A percentile compares a stretch with the other conserved stretches of the same genome.
These are phyloP conservation scores for Carex arenaria DNA, from an alignment of 202 grass and related monocot species.

Conservation along the genomic window DNA sequence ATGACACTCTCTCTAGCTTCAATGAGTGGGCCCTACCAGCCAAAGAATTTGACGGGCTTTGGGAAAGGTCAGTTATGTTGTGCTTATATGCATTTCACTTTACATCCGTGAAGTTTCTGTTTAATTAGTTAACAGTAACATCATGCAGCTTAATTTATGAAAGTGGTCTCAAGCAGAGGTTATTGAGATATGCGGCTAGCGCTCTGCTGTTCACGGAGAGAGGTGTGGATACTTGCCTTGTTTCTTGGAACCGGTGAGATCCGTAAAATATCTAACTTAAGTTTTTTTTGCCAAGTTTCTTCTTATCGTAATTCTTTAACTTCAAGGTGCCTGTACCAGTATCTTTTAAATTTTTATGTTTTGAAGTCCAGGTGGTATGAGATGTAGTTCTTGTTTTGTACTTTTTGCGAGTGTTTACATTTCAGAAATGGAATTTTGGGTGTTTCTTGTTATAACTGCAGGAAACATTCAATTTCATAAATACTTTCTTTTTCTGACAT, in stretches of 20 bases:
- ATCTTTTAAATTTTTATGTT: not conserved
- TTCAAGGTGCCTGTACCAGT: not conserved
- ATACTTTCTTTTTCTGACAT: not conserved
- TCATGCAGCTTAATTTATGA: constrained; percentile 93
- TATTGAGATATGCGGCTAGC: constrained; percentile 95
- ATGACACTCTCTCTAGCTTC: constrained; percentile 88
- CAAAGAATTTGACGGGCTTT: constrained; percentile 96
- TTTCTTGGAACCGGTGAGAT: constrained; percentile 92
- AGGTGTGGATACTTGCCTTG: constrained; percentile 80
- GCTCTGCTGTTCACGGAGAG: constrained; percentile 94
- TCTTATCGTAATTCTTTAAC: not conserved
- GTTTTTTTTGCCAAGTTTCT: not conserved
- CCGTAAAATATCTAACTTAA: constrained; percentile 14
- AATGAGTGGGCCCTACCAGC: constrained; percentile 89
- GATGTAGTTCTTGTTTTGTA: not conserved
- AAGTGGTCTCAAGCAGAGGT: constrained; percentile 86
- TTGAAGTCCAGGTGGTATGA: not conserved
- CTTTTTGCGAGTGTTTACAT: not conserved
- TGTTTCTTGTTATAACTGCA: not conserved
- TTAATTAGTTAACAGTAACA: constrained; percentile 23
- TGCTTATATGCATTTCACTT: constrained; percentile 6
- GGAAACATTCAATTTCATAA: not conserved
- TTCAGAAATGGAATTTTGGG: not conserved
- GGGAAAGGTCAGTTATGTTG: constrained; percentile 66
- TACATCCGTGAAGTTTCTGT: constrained; percentile 11